Conservation (phyloP, 2,329 filamentous ascomycete species). For the Amylocarpus encephaloides region DNA sequence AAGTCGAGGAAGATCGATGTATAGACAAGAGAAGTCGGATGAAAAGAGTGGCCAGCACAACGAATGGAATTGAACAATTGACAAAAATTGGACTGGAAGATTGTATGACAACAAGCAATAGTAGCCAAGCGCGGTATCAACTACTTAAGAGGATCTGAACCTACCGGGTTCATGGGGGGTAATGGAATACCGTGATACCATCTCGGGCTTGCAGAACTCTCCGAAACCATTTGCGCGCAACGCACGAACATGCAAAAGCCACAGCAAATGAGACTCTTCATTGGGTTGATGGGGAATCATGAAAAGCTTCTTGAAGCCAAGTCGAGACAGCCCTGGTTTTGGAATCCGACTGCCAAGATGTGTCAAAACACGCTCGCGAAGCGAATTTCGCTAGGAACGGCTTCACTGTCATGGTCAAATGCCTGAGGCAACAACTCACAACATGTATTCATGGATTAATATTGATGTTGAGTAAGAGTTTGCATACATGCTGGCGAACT, state of each 20-base stretch:
- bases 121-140: not conserved
- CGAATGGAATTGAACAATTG: slow-evolving; percentile 4
- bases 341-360: slow-evolving; percentile 1
- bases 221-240: not conserved
- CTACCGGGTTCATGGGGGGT: not conserved
- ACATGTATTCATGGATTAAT: too few relatives aligned
- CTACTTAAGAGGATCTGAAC: not conserved
- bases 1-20: slow-evolving; percentile 2
- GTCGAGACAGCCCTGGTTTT: slow-evolving; percentile 1
- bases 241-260: not conserved
- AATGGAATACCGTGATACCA: not conserved
- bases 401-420: too few relatives aligned
- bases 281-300: not conserved
- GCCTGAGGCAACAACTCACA: too few relatives aligned
- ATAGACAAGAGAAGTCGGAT: slow-evolving; percentile 3
- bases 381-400: too few relatives aligned
- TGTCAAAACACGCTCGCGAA: not conserved
- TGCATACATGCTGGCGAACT: too few relatives aligned
- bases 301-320: not conserved
- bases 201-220: not conserved
- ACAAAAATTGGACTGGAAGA: not conserved
- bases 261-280: not conserved
- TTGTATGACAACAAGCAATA: slow-evolving; percentile 1
- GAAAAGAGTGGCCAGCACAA: slow-evolving; percentile 19
- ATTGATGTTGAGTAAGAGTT: not conserved